Conservation (phyloP, 2,329 filamentous ascomycete species). For the Aspergillus versicolor region DNA sequence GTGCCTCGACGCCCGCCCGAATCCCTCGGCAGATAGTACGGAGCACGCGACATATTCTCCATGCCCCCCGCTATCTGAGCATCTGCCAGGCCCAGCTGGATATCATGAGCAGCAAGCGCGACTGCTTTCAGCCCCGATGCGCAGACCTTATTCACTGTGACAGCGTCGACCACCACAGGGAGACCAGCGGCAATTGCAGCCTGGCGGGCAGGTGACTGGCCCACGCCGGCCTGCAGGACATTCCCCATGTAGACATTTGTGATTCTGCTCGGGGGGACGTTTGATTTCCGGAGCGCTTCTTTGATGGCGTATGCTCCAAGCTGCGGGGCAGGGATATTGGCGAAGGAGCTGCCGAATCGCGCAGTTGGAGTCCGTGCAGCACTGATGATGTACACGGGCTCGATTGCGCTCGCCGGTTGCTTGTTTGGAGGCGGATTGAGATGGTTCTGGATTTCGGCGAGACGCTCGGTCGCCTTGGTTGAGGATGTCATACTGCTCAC, state of each 20-base stretch:
- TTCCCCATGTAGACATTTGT: constrained; percentile 99
- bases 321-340: constrained; percentile 75
- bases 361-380: background rate
- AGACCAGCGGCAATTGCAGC: constrained; percentile 86
- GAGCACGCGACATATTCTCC: constrained; percentile 96
- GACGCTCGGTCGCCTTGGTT: background rate
- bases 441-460: background rate
- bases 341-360: constrained; percentile 86
- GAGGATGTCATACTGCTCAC: too few species aligned
- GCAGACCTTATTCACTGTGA: constrained; percentile 90
- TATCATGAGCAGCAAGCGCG: too few species aligned
- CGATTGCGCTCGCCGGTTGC: background rate
- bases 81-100: too few species aligned
- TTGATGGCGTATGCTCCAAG: constrained; percentile 91
- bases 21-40: constrained; percentile 76
- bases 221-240: constrained; percentile 80
- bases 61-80: constrained; percentile 85
- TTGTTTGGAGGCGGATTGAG: background rate
- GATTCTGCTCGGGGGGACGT: constrained; percentile 75
- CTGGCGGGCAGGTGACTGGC: constrained; percentile 90
- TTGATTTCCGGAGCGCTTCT: constrained; percentile 81
- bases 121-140: too few species aligned
- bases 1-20: constrained; percentile 68
- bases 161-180: constrained; percentile 73
- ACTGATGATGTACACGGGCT: background rate